Conservation (phyloP, 441 rosid genomes). For the Populus hybrid region DNA sequence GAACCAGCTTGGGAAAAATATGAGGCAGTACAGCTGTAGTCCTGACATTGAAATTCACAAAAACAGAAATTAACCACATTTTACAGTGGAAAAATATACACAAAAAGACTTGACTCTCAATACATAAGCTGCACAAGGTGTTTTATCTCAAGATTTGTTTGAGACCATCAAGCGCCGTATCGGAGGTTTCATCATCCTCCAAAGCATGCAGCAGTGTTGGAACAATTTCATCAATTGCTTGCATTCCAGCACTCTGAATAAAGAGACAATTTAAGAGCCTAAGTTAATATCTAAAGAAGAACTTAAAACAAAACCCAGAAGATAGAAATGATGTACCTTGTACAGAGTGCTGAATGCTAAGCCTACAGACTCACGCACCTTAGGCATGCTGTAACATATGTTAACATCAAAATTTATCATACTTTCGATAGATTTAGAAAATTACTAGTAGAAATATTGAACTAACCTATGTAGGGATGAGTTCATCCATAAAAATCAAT, state of each 20-base stretch:
- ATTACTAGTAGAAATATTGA: constrained; percentile 5
- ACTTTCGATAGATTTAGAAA: background rate
- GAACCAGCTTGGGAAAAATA: constrained; percentile 96
- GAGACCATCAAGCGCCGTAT: constrained; percentile 96
- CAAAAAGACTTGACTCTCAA: background rate
- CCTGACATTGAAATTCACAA: constrained; percentile 69
- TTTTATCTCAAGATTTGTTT: constrained; percentile 92
- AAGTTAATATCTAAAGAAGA: constrained; percentile 8
- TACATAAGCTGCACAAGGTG: constrained; percentile 5
- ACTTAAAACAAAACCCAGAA: constrained; percentile 14
- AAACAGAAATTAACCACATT: constrained; percentile 15
- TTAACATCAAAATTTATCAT: constrained; percentile 13
- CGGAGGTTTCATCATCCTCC: constrained; percentile 93
- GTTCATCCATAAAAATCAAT: constrained; percentile 92
- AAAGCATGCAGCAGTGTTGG: constrained; percentile 94
- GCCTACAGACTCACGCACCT: constrained; percentile 99
- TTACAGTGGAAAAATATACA: constrained; percentile 16
- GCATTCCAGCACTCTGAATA: constrained; percentile 96
- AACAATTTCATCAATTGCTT: constrained; percentile 99
- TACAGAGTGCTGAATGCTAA: constrained; percentile 97
- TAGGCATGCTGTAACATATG: constrained; percentile 52
- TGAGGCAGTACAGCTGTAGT: constrained; percentile 98
- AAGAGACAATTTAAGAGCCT: constrained; percentile 8
- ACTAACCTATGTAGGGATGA: constrained; percentile 93
- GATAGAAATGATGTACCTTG: constrained; percentile 53